Base-by-base conservation (phyloP, 2,329 filamentous ascomycete species). In the Alternaria gaisen region DNA sequence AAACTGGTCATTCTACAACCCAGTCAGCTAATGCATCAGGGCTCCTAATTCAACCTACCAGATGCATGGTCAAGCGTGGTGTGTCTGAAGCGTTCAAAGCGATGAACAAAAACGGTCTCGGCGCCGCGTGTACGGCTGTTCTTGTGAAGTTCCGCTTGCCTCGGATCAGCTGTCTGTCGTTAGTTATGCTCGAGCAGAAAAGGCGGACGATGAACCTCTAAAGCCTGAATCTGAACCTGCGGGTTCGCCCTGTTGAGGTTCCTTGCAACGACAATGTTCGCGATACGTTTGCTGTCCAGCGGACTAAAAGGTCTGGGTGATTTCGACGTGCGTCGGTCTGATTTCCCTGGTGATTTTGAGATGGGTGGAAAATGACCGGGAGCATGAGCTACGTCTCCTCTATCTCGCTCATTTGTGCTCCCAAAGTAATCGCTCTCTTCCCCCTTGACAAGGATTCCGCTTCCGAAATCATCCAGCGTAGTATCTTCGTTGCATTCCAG, bases 201-300 rank as follows among this genome's bases (percentile, higher is more conserved):
- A 38, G n/a, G 22, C 26, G 30, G 14, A n/a, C 11, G 3, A 14
- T 58, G 11, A 71, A 86, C 84, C 79, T 90, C 87, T 5, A 90
- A 77, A 24, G 83, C 90, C 77, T 97, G 93, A 44, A 95, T 89
- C 79, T 99, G 95, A 11, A 98, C 88, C 55, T 87, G 86, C 36
- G 87, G 84, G n/a, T 86, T 85, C 0, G 92, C 91, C 53, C 82
- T 81, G 75, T 97, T 88, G 53, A 98, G 87, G 74, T 96, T 88
- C 68, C 89, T 91, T 2, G 91, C 92, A 53, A 99, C 86, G 22
- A 98, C 84, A 11, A 97, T 84, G 79, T 97, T 93, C 64, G 93
- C 91, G 66, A 97, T 91, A 54, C 83, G 83, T 50, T 80, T 81
- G 57, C 80, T 80, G 60, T 86, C 84, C 58, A 82, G 76, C 58